Evolutionary conservation across 768 basidiomycete species (phyloP), one percentile per base, ranked within the genome.

Genomic region (Xerocomellus intermedius): DNA sequence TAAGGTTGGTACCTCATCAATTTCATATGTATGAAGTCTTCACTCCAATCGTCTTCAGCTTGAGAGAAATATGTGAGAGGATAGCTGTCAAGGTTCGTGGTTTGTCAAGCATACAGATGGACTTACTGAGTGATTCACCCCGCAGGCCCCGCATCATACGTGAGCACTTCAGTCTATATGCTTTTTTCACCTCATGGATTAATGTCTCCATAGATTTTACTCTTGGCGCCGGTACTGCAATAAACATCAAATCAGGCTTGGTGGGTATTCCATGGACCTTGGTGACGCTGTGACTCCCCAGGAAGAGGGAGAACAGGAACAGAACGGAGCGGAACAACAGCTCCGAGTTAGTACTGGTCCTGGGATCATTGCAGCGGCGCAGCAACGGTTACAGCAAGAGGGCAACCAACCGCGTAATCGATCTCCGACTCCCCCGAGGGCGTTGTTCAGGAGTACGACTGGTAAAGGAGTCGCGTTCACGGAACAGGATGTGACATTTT

Each of bases 141-240:
- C 26, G 1, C 60, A 90, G 87, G 91, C 91, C 26, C 91, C 91
- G 17, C 91, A 94, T 70, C 91, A 94, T 71, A 92, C 91, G 88
- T 91, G 75, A 63, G 84, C 58, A 38, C 5, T 7, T 14, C 10
- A 6, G 7, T 14, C 10, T 16, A 2, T 8, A 3, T 19, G 5
- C 41, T 37, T 10, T 19, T 14, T 42, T 26, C 43, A 28, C 26
- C 14, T n/a, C 21, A 26, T 53, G 45, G 28, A 48, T 55, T 38
- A 21, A 50, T n/a, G 2, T 21, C 21, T 41, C 36, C 48, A 21
- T 51, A 92, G 90, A 12, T 93, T 93, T 68, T 93, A 91, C 67
- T 93, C 91, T 1, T 94, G 91, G 91, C 82, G 91, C 38, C 83
- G 91, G 42, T 94, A 93, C 64, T 94, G 91, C 74, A 94, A 94